phyloP scores from a whole-genome alignment of 768 basidiomycete species.

The Amanita molliuscula region DNA sequence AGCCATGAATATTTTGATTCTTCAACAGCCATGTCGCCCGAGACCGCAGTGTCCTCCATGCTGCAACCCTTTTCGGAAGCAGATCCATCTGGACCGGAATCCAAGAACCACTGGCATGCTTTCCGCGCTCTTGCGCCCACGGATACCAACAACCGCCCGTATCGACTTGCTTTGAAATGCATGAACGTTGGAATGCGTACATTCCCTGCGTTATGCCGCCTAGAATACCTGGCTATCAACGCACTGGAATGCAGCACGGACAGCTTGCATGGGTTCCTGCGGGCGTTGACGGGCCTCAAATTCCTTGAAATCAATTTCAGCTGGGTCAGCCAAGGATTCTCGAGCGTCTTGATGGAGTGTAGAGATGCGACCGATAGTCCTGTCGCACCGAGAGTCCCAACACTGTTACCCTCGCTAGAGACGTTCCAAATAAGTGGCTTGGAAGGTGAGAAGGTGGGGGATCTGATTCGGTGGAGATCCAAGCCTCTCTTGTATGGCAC shows the following conservation, averaged over 20 bases:
- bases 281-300: constrained; percentile 21
- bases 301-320: constrained; percentile 34
- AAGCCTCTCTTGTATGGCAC: background rate
- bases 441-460: constrained; percentile 2
- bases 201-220: constrained; percentile 20
- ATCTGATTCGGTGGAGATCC: constrained; percentile 5
- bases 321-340: constrained; percentile 20
- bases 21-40: background rate
- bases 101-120: background rate
- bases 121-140: background rate
- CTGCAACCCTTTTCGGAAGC: background rate
- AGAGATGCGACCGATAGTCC: background rate
- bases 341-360: constrained; percentile 22
- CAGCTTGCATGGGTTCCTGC: constrained; percentile 25
- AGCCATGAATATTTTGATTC: background rate
- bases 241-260: constrained; percentile 30
- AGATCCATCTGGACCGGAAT: background rate
- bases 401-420: constrained; percentile 18
- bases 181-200: background rate
- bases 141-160: background rate
- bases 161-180: background rate
- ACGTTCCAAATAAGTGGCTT: constrained; percentile 19
- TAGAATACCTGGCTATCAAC: constrained; percentile 28
- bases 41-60: background rate
- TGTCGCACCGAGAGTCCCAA: background rate